phyloP scores from a whole-genome alignment of 1,139 yeast genomes.

The Kodamaea fungicola region DNA sequence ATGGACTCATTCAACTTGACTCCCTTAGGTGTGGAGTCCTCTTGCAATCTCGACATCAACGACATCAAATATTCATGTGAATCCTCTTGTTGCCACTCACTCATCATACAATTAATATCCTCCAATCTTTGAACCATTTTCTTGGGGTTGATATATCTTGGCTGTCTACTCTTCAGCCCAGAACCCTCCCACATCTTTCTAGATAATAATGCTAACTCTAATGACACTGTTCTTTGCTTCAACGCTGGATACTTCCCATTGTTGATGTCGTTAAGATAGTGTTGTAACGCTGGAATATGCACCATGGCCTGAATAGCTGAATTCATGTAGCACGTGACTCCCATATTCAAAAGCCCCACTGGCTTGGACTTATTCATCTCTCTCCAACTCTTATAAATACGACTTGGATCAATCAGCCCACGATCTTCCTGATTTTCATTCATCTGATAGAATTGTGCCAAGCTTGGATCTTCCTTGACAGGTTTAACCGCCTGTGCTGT shows the following conservation, averaged over 20 bases:
- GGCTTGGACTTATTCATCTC: slow-evolving; percentile 47
- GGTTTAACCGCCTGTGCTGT: neutral
- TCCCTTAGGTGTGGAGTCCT: slow-evolving; percentile 89
- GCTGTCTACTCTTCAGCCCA: slow-evolving; percentile 14
- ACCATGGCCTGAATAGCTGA: slow-evolving; percentile 88
- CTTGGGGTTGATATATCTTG: slow-evolving; percentile 65
- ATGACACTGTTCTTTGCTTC: slow-evolving; percentile 60
- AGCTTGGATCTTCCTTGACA: slow-evolving; percentile 7
- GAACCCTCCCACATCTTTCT: slow-evolving; percentile 56
- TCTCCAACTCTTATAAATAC: slow-evolving; percentile 64
- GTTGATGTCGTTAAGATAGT: slow-evolving; percentile 67
- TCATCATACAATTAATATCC: slow-evolving; percentile 94
- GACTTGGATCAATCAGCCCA: slow-evolving; percentile 55
- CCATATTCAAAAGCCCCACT: slow-evolving; percentile 80
- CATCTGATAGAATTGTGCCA: slow-evolving; percentile 39
- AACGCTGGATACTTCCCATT: slow-evolving; percentile 49
- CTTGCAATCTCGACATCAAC: slow-evolving; percentile 80
- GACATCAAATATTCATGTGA: slow-evolving; percentile 97
- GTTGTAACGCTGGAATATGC: slow-evolving; percentile 88
- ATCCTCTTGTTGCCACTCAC: slow-evolving; percentile 97
- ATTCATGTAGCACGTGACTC: slow-evolving; percentile 96
- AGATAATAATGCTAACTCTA: slow-evolving; percentile 68
- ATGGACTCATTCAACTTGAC: slow-evolving; percentile 76
- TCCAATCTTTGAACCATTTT: slow-evolving; percentile 67
- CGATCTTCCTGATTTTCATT: slow-evolving; percentile 52